phyloP scores from a whole-genome alignment of 768 basidiomycete species.

The Suillus subaureus region DNA sequence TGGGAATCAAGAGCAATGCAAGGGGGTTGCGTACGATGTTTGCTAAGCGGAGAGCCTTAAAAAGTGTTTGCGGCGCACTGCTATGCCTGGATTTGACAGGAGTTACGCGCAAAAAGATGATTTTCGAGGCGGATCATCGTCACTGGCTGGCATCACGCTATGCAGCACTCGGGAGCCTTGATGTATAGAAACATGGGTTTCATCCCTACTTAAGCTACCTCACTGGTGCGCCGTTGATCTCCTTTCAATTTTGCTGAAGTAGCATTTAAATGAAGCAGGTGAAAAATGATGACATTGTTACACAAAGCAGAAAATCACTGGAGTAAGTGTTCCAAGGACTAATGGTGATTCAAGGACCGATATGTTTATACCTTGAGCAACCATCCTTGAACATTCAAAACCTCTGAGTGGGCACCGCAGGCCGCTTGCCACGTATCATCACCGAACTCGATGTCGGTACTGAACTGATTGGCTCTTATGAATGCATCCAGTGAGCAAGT shows the following conservation, averaged over 20 bases:
- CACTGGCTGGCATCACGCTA: neutral
- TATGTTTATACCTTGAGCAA: neutral
- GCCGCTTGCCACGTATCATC: slow-evolving; percentile 36
- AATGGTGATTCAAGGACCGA: neutral
- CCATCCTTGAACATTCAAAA: neutral
- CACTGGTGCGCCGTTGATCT: neutral
- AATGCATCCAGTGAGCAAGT: slow-evolving; percentile 36
- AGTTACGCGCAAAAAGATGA: neutral
- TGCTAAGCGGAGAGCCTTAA: neutral
- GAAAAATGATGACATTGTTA: neutral
- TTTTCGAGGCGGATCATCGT: neutral
- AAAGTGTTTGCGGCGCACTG: neutral
- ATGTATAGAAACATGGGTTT: neutral
- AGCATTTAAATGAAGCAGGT: no score
- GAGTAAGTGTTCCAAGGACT: neutral
- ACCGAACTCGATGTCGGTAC: slow-evolving; percentile 26
- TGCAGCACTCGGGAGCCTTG: neutral
- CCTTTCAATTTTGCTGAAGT: neutral
- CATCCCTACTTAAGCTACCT: neutral
- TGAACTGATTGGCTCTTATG: slow-evolving; percentile 22
- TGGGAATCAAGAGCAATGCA: neutral
- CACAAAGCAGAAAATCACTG: neutral
- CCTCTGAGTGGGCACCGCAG: slow-evolving; percentile 24
- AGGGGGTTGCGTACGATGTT: neutral
- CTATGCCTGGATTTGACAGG: neutral